Conservation (phyloP, 2,329 filamentous ascomycete species). For the Scytalidium sp. region DNA sequence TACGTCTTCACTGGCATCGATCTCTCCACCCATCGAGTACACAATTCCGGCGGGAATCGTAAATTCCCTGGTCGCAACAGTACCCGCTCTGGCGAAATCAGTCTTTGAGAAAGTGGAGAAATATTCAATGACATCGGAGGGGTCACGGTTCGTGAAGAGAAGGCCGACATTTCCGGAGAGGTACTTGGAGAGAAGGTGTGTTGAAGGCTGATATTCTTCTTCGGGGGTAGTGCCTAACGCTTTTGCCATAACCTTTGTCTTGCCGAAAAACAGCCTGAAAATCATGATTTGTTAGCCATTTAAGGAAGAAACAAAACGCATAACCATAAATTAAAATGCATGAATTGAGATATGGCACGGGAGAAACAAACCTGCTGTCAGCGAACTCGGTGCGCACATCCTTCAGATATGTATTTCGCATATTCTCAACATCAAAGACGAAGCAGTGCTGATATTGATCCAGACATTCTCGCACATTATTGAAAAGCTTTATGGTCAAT, state of each 20-base stretch:
- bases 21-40: constrained; percentile 75
- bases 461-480: constrained; percentile 81
- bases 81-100: constrained; percentile 90
- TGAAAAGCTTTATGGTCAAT: constrained; percentile 79
- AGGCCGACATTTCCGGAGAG: constrained; percentile 83
- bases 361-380: constrained; percentile 69
- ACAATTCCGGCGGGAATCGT: constrained; percentile 80
- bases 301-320: not conserved
- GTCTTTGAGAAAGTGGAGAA: constrained; percentile 70
- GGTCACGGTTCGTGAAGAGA: constrained; percentile 79
- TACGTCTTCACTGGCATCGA: constrained; percentile 77
- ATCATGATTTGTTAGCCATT: constrained; percentile 3
- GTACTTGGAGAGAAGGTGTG: constrained; percentile 66
- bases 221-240: constrained; percentile 78
- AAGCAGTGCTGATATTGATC: constrained; percentile 88
- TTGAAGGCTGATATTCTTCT: constrained; percentile 77
- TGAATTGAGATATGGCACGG: not conserved
- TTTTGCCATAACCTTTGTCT: constrained; percentile 98
- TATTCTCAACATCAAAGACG: constrained; percentile 92
- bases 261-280: constrained; percentile 89
- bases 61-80: constrained; percentile 70
- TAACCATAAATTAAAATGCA: not conserved
- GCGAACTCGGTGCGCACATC: constrained; percentile 80
- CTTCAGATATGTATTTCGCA: constrained; percentile 96
- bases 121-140: constrained; percentile 65